A percentile compares a stretch with the other conserved stretches of the same genome.
Conservation (phyloP, 768 basidiomycete species). For the Suillus occidentalis region DNA sequence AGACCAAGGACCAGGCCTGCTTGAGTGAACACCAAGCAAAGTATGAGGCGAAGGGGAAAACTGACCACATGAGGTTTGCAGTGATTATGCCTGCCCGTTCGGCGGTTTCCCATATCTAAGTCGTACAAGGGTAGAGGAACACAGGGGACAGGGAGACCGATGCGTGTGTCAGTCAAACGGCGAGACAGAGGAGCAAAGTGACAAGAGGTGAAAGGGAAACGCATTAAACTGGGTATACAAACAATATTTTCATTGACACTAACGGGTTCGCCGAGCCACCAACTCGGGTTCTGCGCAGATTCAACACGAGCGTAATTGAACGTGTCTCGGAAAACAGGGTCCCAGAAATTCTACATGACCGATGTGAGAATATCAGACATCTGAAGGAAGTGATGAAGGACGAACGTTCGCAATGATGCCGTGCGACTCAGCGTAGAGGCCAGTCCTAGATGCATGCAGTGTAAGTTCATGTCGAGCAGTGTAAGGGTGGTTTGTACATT, state of each 20-base stretch:
- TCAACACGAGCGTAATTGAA: conserved; percentile 72
- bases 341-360: conserved; percentile 77
- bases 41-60: conserved; percentile 7
- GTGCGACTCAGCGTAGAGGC: conserved; percentile 85
- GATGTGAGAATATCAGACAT: background rate
- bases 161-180: background rate
- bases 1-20: conserved; percentile 80
- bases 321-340: conserved; percentile 57
- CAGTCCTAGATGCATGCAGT: conserved; percentile 57
- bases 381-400: background rate
- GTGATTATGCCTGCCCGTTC: conserved; percentile 68
- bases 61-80: conserved; percentile 92
- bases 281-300: conserved; percentile 63
- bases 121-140: background rate
- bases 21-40: background rate
- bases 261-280: conserved; percentile 93
- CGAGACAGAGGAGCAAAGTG: background rate
- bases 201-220: background rate
- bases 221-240: background rate
- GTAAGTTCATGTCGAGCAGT: conserved; percentile 5
- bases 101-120: conserved; percentile 90
- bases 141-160: background rate
- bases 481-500: conserved; percentile 48
- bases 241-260: conserved; percentile 16
- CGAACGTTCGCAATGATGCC: conserved; percentile 87